Base-by-base conservation (phyloP, 331 rosid species). In the Arachis monticola region DNA sequence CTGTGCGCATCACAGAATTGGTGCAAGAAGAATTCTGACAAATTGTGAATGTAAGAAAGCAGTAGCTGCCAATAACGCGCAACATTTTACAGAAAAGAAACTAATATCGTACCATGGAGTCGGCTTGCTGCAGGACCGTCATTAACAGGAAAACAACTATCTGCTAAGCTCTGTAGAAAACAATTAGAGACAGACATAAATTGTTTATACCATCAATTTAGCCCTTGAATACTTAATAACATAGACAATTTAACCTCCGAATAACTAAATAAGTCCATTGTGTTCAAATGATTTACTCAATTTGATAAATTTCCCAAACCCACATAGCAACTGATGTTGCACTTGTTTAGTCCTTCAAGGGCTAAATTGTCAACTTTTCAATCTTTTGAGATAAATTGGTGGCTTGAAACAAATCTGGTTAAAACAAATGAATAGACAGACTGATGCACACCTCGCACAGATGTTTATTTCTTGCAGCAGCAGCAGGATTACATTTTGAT, bases 1-100 rank as follows among this genome's bases (percentile, higher is more conserved):
- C 87, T 77, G 84, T 89, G 95, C 17, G 93, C 87, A 67, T 91
- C 91, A 57, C 97, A 91, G 83, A 91, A 89, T 81, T 91, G 95
- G 68, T 76, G 97, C 82, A 89, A 76, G 83, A 91, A 89, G 53
- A 91, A 84, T 61, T 91, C 97, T 91, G 87, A 66, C 68, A 58
- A 75, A 67, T 9, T 38, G 30, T 60, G 7, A 27, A 72, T 2
- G 69, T 74, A 47, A 85, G 67, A 76, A 64, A 55, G 67, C 76
- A 76, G 47, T 5, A 46, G 60, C 73, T 56, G 22, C 13, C 69
- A 50, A 7, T 27, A 75, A 65, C 17, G 10, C 12, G 63, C 58
- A 73, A 52, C 22, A 41, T 48, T 73, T 40, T 73, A 59, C 64
- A 50, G 77, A 68, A 78, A 77, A 22, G 27, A 47, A 79, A 10